Evolutionary conservation across 2,329 filamentous ascomycete genomes (phyloP).

Genomic region (Microcera coccophila): DNA sequence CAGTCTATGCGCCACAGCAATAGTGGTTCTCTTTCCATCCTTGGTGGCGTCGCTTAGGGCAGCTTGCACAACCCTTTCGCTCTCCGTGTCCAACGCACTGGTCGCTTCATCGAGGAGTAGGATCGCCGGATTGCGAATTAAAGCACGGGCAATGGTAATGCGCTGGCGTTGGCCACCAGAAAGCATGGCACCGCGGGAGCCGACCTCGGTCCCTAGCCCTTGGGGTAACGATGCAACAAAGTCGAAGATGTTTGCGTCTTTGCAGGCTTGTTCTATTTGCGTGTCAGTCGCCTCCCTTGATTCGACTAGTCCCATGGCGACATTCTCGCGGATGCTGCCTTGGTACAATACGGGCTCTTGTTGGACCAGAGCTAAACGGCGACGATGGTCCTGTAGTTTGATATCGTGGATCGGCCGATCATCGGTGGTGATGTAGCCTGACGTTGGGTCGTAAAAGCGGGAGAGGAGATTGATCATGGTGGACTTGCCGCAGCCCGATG

Average conservation of each 20-base stretch:
- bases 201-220: constrained; percentile 60
- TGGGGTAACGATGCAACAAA: constrained; percentile 55
- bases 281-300: constrained; percentile 24
- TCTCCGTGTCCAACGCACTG: constrained; percentile 58
- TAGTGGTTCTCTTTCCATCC: constrained; percentile 44
- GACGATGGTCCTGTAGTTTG: constrained; percentile 32
- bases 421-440: constrained; percentile 29
- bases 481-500: constrained; percentile 58
- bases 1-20: constrained; percentile 62
- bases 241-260: constrained; percentile 52
- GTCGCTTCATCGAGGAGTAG: constrained; percentile 74
- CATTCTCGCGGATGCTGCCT: constrained; percentile 54
- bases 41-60: constrained; percentile 50
- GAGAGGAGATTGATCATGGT: constrained; percentile 53
- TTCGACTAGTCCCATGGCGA: constrained; percentile 44
- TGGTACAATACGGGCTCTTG: constrained; percentile 43
- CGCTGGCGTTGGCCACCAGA: constrained; percentile 71
- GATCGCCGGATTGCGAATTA: constrained; percentile 62
- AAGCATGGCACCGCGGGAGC: constrained; percentile 63
- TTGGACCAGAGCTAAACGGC: constrained; percentile 38
- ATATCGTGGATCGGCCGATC: constrained; percentile 27
- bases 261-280: constrained; percentile 47
- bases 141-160: constrained; percentile 67
- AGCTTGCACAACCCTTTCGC: constrained; percentile 61
- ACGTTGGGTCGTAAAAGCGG: constrained; percentile 40